Percentiles rank a stretch among this genome's conserved stretches.
phyloP scores from a whole-genome alignment of 2,329 filamentous ascomycete genomes.

The Sodiomyces alkalinus region DNA sequence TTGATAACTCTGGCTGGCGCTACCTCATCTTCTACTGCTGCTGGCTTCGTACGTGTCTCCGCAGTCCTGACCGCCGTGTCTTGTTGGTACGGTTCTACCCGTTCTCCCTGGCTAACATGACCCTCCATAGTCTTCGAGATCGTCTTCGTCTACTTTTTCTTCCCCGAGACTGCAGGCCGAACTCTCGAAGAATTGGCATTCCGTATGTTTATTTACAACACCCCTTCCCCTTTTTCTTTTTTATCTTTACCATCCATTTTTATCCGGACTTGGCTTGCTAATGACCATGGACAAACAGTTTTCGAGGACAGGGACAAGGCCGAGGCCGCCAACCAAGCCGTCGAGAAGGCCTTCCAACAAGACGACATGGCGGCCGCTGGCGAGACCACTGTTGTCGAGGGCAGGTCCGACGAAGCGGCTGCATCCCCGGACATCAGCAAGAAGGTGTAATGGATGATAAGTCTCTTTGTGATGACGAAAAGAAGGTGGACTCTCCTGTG shows the following conservation, averaged over 20 bases:
- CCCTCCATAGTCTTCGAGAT: constrained; percentile 14
- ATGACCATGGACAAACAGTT: constrained; percentile 10
- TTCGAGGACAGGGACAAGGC: constrained; percentile 16
- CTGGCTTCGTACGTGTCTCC: no score
- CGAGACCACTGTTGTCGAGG: no score
- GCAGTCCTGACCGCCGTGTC: no score
- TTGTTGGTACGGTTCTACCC: no score
- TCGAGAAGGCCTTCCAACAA: constrained; percentile 13
- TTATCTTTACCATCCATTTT: no score
- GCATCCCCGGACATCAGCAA: no score
- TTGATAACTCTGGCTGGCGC: constrained; percentile 5
- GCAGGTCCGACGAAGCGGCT: not conserved
- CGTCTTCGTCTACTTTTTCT: constrained; percentile 57
- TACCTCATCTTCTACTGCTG: constrained; percentile 10
- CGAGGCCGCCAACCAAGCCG: constrained; percentile 12
- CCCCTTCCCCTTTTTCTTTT: no score
- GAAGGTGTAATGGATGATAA: no score
- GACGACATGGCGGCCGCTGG: no score
- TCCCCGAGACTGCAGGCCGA: constrained; percentile 63
- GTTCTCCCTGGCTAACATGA: no score
- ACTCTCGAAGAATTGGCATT: constrained; percentile 46
- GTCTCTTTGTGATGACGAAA: not conserved
- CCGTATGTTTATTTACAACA: constrained; percentile 5
- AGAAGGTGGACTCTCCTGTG: not conserved
- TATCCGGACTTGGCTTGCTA: not conserved